Evolutionary conservation across 768 basidiomycete species (phyloP).

Genomic region (Podaxis rugospora): DNA sequence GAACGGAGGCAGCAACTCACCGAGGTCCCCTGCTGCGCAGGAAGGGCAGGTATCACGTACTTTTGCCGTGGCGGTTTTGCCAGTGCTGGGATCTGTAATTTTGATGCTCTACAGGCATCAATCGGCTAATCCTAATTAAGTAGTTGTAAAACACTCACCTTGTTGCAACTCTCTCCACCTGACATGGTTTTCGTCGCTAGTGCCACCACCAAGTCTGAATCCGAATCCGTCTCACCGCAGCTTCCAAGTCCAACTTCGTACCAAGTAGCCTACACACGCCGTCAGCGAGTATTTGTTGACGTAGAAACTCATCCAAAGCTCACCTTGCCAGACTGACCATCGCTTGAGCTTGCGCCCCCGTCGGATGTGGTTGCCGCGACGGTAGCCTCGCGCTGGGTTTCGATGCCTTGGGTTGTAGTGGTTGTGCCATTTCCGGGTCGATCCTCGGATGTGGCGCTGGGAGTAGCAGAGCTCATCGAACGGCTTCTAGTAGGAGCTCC

Average conservation of each 20-base stretch:
- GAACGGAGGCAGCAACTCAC: neutral
- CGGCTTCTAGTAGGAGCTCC: neutral
- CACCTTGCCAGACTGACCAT: neutral
- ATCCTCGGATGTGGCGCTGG: neutral
- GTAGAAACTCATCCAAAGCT: neutral
- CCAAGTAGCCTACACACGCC: neutral
- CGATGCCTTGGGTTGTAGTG: neutral
- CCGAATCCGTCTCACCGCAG: neutral
- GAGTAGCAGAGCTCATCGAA: neutral
- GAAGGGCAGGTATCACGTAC: conserved; percentile 1
- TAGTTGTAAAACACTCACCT: neutral
- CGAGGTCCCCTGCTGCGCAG: neutral
- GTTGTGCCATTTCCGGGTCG: neutral
- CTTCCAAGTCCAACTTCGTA: neutral
- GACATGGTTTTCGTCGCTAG: neutral
- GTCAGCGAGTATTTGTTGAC: neutral
- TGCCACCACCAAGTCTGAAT: conserved; percentile 1
- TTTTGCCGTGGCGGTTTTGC: neutral
- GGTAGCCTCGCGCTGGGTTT: too few species aligned
- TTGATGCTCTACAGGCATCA: neutral
- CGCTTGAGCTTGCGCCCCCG: neutral
- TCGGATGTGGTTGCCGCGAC: too few species aligned
- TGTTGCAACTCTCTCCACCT: neutral
- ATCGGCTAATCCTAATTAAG: neutral
- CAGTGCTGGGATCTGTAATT: neutral